These are phyloP conservation scores for Hyphopichia homilentoma DNA, from an alignment of 805 yeast genomes.

Conservation along the genomic window DNA sequence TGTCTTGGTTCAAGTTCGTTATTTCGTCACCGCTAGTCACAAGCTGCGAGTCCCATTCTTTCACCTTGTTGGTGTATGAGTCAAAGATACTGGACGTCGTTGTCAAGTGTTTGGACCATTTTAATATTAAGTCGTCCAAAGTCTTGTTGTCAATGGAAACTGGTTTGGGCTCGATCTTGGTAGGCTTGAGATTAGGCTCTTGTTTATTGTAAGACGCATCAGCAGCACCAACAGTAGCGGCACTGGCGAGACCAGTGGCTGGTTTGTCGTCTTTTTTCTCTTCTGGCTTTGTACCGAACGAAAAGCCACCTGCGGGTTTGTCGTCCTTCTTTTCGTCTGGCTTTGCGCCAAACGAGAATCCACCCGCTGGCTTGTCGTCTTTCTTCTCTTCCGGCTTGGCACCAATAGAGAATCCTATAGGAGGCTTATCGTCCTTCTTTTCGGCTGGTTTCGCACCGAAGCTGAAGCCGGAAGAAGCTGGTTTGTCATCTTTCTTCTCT, in stretches of 20 bases:
- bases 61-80: conserved; percentile 67
- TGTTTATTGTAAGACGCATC: conserved; percentile 3
- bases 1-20: conserved; percentile 69
- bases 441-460: conserved; percentile 11
- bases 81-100: conserved; percentile 72
- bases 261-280: conserved; percentile 14
- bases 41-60: conserved; percentile 81
- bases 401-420: conserved; percentile 23
- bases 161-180: conserved; percentile 61
- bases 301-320: conserved; percentile 11
- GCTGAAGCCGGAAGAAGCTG: conserved; percentile 11
- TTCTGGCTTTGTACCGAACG: conserved; percentile 9
- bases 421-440: conserved; percentile 14
- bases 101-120: conserved; percentile 87
- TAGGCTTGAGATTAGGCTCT: conserved; percentile 40
- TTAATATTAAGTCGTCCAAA: conserved; percentile 84
- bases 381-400: conserved; percentile 18
- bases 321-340: conserved; percentile 18
- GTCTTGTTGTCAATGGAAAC: conserved; percentile 86
- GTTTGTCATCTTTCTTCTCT: conserved; percentile 14
- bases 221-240: conserved; percentile 15
- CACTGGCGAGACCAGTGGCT: conserved; percentile 12
- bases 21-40: conserved; percentile 86
- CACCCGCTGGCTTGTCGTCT: conserved; percentile 16
- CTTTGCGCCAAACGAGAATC: conserved; percentile 13